These are phyloP conservation scores for Huntiella omanensis DNA, from an alignment of 2,329 filamentous ascomycete genomes.

Conservation along the genomic window DNA sequence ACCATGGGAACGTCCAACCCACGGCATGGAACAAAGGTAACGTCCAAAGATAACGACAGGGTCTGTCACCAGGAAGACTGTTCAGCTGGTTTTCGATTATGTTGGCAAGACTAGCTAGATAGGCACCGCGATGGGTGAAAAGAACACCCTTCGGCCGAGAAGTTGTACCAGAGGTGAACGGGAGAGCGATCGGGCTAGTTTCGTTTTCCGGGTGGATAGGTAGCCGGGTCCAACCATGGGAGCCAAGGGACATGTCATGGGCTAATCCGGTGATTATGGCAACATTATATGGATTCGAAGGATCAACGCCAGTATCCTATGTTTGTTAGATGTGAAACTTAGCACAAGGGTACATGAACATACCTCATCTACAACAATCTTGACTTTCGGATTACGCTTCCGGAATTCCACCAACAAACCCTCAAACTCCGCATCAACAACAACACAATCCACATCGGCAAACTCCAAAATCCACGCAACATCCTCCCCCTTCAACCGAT, in stretches of 20 bases:
- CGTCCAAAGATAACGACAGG: conserved; percentile 78
- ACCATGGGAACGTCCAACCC: conserved; percentile 83
- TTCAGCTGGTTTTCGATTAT: conserved; percentile 80
- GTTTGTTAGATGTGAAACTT: neutral
- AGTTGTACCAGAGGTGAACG: conserved; percentile 89
- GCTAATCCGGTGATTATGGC: conserved; percentile 64
- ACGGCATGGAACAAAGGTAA: conserved; percentile 67
- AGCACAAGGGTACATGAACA: conserved; percentile 11
- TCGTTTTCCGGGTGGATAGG: conserved; percentile 54
- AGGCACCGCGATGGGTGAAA: conserved; percentile 74
- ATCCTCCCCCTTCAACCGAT: conserved; percentile 59
- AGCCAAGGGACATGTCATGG: conserved; percentile 47
- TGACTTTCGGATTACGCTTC: conserved; percentile 40
- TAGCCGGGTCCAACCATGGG: conserved; percentile 58
- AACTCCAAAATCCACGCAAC: conserved; percentile 81
- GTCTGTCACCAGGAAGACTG: conserved; percentile 30
- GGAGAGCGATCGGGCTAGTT: conserved; percentile 65
- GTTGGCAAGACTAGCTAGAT: conserved; percentile 70
- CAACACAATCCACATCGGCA: conserved; percentile 68
- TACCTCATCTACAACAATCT: conserved; percentile 54
- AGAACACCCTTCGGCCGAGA: conserved; percentile 83
- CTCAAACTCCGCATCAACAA: conserved; percentile 69
- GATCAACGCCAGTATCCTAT: conserved; percentile 62
- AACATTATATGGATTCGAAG: conserved; percentile 65
- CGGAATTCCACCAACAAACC: conserved; percentile 49